These are phyloP conservation scores for Nymphaea colorata DNA, from an alignment of 164 flowering plant species.

Conservation along the genomic window DNA sequence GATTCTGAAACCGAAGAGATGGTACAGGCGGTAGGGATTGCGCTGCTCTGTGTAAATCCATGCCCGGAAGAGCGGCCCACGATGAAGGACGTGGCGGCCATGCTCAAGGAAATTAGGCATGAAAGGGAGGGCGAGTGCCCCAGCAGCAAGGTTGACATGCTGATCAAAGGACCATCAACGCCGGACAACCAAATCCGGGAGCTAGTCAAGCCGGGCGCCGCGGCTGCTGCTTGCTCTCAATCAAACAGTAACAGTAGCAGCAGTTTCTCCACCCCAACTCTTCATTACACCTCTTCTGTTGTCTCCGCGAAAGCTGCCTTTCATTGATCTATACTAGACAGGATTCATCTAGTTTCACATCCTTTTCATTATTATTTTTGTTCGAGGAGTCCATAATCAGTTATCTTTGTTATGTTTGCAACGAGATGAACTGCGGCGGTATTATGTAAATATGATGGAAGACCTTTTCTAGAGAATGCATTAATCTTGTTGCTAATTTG, in stretches of 20 bases:
- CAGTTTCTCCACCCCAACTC: neutral
- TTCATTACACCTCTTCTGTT: neutral
- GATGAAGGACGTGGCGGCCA: slow-evolving; percentile 92
- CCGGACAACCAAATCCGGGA: neutral
- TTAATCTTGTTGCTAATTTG: neutral
- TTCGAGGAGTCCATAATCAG: neutral
- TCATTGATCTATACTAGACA: neutral
- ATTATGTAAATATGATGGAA: neutral
- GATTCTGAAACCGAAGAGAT: slow-evolving; percentile 68
- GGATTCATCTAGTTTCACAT: neutral
- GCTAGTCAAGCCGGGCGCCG: neutral
- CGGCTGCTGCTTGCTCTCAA: neutral
- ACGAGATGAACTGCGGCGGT: neutral
- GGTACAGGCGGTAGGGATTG: slow-evolving; percentile 84
- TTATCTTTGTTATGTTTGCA: neutral
- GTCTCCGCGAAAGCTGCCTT: neutral
- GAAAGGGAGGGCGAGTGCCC: slow-evolving; percentile 39
- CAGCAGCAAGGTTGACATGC: slow-evolving; percentile 45
- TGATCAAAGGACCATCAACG: slow-evolving; percentile 14
- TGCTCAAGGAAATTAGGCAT: slow-evolving; percentile 81
- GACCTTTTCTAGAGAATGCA: neutral
- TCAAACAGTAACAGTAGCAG: neutral
- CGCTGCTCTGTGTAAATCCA: slow-evolving; percentile 63
- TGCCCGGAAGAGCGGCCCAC: slow-evolving; percentile 78
- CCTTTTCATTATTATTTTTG: too few species aligned